Evolutionary conservation across 169 alveolate genomes (phyloP).

Genomic region (Cryptosporidium xiaoi): DNA sequence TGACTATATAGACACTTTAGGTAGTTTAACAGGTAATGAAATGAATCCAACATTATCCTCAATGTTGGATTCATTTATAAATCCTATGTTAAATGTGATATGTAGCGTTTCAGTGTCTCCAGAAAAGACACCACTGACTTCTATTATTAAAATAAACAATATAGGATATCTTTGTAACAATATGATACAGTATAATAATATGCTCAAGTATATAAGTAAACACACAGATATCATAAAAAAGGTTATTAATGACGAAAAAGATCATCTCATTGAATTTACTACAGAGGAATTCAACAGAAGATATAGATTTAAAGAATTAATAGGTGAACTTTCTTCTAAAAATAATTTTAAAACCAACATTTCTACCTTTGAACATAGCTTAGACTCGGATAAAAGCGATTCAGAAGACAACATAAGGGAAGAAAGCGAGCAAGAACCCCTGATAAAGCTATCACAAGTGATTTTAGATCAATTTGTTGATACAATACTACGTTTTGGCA

Average conservation of each 20-base stretch:
- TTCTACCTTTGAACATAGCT: not conserved
- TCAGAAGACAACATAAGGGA: not conserved
- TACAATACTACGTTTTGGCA: constrained; percentile 53
- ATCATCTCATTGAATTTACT: not conserved
- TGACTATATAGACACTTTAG: not conserved
- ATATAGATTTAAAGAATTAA: constrained; percentile 36
- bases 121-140: constrained; percentile 13
- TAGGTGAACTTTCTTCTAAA: constrained; percentile 24
- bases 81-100: constrained; percentile 59
- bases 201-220: not conserved
- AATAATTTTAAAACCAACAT: too few relatives aligned
- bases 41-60: constrained; percentile 27
- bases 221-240: constrained; percentile 30
- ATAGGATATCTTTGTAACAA: constrained; percentile 1
- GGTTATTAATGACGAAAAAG: constrained; percentile 10
- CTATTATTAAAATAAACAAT: constrained; percentile 46
- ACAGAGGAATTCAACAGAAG: constrained; percentile 25
- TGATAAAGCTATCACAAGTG: constrained; percentile 58
- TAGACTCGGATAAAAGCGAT: too few relatives aligned
- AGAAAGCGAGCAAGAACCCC: constrained; percentile 36
- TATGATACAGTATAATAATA: not conserved
- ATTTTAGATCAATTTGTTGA: constrained; percentile 62
- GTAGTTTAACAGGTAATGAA: not conserved
- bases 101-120: constrained; percentile 20
- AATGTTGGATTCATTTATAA: constrained; percentile 62